These are phyloP conservation scores for Solanum paucissectum DNA, from an alignment of 257 asterid species.

Conservation along the genomic window DNA sequence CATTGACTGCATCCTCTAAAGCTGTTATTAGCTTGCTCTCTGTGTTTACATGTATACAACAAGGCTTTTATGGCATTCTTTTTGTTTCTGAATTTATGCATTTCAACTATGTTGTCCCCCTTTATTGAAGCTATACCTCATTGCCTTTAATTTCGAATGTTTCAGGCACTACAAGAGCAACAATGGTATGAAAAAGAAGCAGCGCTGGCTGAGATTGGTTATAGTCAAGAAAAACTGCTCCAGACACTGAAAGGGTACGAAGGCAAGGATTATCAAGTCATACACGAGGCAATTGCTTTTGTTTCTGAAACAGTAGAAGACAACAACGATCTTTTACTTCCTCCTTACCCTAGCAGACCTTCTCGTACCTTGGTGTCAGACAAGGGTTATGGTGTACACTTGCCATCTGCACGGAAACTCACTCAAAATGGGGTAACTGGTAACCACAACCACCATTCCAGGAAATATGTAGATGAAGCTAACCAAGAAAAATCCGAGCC, in stretches of 20 bases:
- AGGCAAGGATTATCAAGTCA: conserved; percentile 70
- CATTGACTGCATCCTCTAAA: neutral
- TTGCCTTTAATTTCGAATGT: neutral
- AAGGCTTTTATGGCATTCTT: neutral
- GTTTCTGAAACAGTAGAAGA: conserved; percentile 75
- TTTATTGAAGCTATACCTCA: neutral
- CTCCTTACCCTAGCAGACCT: conserved; percentile 84
- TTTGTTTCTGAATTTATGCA: neutral
- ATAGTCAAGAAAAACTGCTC: conserved; percentile 70
- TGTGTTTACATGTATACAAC: neutral
- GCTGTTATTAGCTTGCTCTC: neutral
- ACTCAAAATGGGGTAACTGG: conserved; percentile 38
- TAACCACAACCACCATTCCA: neutral
- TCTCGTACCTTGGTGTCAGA: conserved; percentile 36
- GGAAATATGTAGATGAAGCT: conserved; percentile 1
- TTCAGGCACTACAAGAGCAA: conserved; percentile 78
- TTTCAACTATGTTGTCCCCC: neutral
- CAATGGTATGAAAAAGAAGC: conserved; percentile 84
- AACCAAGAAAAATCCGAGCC: conserved; percentile 6
- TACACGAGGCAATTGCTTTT: conserved; percentile 75
- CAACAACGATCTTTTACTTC: conserved; percentile 77
- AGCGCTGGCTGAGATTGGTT: conserved; percentile 63
- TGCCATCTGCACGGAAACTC: conserved; percentile 22
- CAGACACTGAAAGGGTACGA: conserved; percentile 72
- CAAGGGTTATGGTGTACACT: conserved; percentile 31